Percentiles rank a stretch among this genome's conserved stretches.
phyloP scores from a whole-genome alignment of 192 early-diverging fungal genomes.

The Linderina pennispora region DNA sequence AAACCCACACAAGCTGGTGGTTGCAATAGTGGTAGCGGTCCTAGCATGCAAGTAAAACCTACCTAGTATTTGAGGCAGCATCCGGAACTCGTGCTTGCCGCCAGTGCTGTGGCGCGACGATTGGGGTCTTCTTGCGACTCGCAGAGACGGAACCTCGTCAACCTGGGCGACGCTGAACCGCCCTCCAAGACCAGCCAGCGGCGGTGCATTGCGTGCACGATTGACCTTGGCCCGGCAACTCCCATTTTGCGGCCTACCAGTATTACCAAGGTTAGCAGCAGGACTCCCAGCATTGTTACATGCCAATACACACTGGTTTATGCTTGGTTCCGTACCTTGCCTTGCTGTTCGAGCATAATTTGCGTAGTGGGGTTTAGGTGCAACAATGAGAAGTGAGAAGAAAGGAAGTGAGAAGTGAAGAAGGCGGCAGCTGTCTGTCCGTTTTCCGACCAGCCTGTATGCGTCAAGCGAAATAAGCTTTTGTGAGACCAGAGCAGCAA shows the following conservation, averaged over 20 bases:
- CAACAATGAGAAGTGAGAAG: too few species aligned
- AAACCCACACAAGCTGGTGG: neutral
- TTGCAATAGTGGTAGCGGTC: neutral
- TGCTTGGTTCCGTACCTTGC: conserved; percentile 31
- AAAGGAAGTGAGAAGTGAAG: too few species aligned
- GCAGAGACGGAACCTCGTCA: conserved; percentile 35
- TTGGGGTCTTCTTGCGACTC: conserved; percentile 38
- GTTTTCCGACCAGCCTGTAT: neutral
- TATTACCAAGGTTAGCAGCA: too few species aligned
- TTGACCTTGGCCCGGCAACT: too few species aligned
- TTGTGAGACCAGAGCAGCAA: neutral
- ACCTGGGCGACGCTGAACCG: conserved; percentile 35
- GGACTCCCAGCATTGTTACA: too few species aligned
- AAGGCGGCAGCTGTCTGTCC: too few species aligned
- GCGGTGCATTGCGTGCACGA: conserved; percentile 38
- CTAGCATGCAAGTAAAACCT: conserved; percentile 9
- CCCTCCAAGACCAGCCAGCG: conserved; percentile 25
- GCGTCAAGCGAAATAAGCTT: neutral
- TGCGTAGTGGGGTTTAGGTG: too few species aligned
- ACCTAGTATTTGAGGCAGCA: conserved; percentile 38
- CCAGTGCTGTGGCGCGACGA: conserved; percentile 46
- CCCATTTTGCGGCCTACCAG: too few species aligned
- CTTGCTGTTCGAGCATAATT: conserved; percentile 41
- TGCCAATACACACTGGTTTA: too few species aligned
- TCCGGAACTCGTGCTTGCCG: conserved; percentile 40